Evolutionary conservation across 495 filamentous ascomycete genomes (phyloP), one percentile per base, ranked within the genome.

Genomic region (Rostrohypoxylon terebratum): DNA sequence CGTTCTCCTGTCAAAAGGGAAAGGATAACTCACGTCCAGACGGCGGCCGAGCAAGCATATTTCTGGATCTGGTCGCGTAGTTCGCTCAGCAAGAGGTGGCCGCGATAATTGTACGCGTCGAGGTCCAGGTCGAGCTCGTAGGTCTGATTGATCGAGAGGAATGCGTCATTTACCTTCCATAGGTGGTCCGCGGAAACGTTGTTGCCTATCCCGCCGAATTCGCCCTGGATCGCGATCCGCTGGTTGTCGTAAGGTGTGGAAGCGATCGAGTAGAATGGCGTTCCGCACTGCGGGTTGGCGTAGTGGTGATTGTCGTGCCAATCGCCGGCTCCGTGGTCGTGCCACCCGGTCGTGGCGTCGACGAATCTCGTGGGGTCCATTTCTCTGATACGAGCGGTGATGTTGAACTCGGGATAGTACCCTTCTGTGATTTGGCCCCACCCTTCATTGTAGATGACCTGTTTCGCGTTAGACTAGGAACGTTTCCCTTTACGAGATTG

Each of bases 391-490:
- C 81, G 78, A 1, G 84, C 81, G 0, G 88, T 88, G 14, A 91
- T 74, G 9, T 74, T 78, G 20, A 87, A 85, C 66, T 91, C 89
- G 1, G 89, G 87, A 58, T 85, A 81, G 25, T 76, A 76, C 13
- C 75, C 75, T 3, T 81, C 55, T 0, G 64, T 81, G 21, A 84
- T 76, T 65, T 92, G 90, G 8, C 88, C 90, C 90, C 90, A 92
- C 33, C 89, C 90, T 74, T 92, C 90, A 75, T 92, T 92, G 75
- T 92, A 92, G 68, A 92, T 87, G 40, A 90, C 77, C 86, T 88
- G 4, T 23, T 8, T 44, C 33, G 38, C 71, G 59, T 78, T 50
- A 68, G 28, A n/a, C 36, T 63, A 3, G 4, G 9, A 21, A 16
- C 1, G 25, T 1, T 25, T 18, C 23, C 28, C 3, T 3, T 38